Conservation (phyloP, 257 asterid species). For the Ocimum tenuiflorum region DNA sequence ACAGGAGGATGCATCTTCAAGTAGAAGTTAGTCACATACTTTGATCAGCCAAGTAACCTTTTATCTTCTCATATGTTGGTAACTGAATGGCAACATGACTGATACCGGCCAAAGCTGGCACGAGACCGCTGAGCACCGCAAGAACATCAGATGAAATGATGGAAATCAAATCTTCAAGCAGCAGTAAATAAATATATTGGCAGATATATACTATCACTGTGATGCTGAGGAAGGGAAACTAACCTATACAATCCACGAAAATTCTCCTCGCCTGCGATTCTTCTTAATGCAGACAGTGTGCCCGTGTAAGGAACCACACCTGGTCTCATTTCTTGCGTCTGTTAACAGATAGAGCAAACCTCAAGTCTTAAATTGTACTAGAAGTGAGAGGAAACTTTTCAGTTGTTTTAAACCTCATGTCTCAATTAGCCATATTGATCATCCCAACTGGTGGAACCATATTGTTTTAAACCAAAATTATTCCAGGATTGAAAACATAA, state of each 20-base stretch:
- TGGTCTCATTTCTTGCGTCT: constrained; percentile 68
- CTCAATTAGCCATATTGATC: constrained; percentile 2
- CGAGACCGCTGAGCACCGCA: constrained; percentile 72
- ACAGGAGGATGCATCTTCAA: not conserved
- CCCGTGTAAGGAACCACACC: constrained; percentile 64
- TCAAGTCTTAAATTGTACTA: not conserved
- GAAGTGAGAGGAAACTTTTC: not conserved
- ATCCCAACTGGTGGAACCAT: not conserved
- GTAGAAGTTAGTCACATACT: constrained; percentile 31
- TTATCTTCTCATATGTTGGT: constrained; percentile 85
- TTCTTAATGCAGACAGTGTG: constrained; percentile 72
- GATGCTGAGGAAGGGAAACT: constrained; percentile 12
- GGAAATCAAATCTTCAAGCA: not conserved
- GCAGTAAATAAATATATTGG: not conserved
- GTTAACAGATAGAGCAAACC: constrained; percentile 22
- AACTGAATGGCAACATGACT: constrained; percentile 97
- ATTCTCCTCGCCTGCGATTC: constrained; percentile 81
- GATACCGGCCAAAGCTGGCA: constrained; percentile 93
- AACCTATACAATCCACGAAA: constrained; percentile 91
- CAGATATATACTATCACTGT: not conserved
- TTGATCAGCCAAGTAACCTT: constrained; percentile 63
- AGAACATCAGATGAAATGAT: constrained; percentile 14
- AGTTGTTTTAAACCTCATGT: not conserved
- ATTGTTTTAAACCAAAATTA: not conserved
- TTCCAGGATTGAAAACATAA: not conserved